Percentiles rank a stretch among this genome's conserved stretches.
These are phyloP conservation scores for Diaporthe sp. DNA, from an alignment of 2,329 filamentous ascomycete species.

Conservation along the genomic window DNA sequence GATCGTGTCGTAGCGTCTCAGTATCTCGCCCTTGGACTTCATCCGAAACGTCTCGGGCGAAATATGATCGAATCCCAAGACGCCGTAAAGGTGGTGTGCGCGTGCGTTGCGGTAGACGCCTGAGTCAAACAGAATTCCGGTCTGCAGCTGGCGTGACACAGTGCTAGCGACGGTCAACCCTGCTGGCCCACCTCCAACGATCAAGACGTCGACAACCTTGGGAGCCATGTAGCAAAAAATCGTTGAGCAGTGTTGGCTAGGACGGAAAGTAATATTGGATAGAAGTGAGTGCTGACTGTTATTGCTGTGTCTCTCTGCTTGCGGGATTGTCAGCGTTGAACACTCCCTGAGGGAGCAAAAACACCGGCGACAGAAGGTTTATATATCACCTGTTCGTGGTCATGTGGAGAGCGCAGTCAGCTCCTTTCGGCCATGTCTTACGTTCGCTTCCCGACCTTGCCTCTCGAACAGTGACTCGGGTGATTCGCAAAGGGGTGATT, in stretches of 20 bases:
- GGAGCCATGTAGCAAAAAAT: neutral
- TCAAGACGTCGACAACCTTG: constrained; percentile 50
- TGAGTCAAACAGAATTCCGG: constrained; percentile 63
- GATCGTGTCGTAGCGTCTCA: constrained; percentile 51
- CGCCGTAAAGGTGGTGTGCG: constrained; percentile 63
- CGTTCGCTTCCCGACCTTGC: constrained; percentile 7
- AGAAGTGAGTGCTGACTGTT: neutral
- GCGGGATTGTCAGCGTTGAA: neutral
- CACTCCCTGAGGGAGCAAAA: neutral
- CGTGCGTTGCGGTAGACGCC: constrained; percentile 63
- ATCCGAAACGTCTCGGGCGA: constrained; percentile 52
- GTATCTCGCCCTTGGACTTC: constrained; percentile 51
- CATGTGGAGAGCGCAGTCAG: constrained; percentile 21
- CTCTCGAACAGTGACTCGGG: constrained; percentile 11
- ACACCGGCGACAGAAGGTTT: neutral
- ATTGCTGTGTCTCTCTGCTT: neutral
- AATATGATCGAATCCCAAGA: constrained; percentile 56
- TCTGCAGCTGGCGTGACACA: constrained; percentile 61
- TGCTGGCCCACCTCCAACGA: constrained; percentile 67
- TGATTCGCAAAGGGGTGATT: constrained; percentile 14
- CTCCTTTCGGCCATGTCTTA: constrained; percentile 27
- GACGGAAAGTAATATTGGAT: no score
- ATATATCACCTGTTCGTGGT: constrained; percentile 18
- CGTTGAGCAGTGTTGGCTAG: neutral
- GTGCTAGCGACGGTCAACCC: constrained; percentile 63